Evolutionary conservation across 306 rosid genomes (phyloP), one percentile per base, ranked within the genome.

Genomic region (Begonia peltatifolia): DNA sequence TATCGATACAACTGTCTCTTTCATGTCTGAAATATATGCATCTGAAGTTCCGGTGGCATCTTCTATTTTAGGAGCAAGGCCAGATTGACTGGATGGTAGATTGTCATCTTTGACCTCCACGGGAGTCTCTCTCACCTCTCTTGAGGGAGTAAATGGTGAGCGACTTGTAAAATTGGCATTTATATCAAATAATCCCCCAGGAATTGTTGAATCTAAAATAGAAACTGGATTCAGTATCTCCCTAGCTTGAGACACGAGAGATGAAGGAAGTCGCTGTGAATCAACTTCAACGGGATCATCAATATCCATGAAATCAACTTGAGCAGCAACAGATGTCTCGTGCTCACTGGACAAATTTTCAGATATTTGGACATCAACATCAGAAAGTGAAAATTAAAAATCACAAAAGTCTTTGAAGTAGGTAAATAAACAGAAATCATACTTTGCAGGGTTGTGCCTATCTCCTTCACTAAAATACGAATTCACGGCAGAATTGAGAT

Each of bases 381-480:
- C 50, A 43, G 57, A 66, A 59, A 42, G 46, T 55, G 6, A 52
- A 47, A 59, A 52, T 48, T 57, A 25, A 50, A 61, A 47, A 50
- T 14, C 8, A 30, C 38, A 30, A 30, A 42, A 46, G 7, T 61
- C 47, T 22, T 12, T 13, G 54, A 20, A 47, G 56, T 30, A 54
- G 47, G 9, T 36, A 60, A 12, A 9, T 18, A 42, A 53, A 43
- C 12, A 52, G 30, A 54, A 41, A 50, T 61, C 63, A 20, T 68
- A 83, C 96, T 76, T 78, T 46, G 74, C 58, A 13, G 66, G 48
- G 59, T 60, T 6, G 55, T 50, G 73, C 75, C 87, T 75, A 65
- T 86, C 94, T 61, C 87, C 87, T 79, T 78, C 92, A 61, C 66
- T 73, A 57, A 80, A 90, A 81, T 76, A 75, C n/a, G 86, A 82